phyloP scores from a whole-genome alignment of 306 rosid genomes.

The Quercus mongolica region DNA sequence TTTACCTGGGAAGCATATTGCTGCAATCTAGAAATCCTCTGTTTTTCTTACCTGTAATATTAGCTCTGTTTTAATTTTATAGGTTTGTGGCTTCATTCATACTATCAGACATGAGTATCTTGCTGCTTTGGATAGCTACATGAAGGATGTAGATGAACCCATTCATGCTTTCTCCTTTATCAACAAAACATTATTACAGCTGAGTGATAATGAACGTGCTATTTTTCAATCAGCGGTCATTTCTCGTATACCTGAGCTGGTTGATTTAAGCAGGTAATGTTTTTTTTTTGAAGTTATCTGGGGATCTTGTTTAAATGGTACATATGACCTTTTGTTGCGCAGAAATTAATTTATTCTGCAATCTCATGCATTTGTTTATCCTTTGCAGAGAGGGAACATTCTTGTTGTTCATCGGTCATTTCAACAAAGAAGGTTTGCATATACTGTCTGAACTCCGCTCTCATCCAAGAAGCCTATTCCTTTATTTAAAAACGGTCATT shows the following conservation, averaged over 20 bases:
- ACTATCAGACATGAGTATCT: slow-evolving; percentile 59
- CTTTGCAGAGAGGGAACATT: slow-evolving; percentile 68
- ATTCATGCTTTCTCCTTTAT: slow-evolving; percentile 87
- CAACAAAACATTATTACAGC: slow-evolving; percentile 53
- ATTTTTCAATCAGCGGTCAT: slow-evolving; percentile 64
- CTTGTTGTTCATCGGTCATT: slow-evolving; percentile 68
- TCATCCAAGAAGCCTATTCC: slow-evolving; percentile 82
- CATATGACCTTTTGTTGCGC: not conserved
- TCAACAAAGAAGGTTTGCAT: slow-evolving; percentile 59
- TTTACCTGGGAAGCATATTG: slow-evolving; percentile 22
- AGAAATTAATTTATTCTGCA: not conserved
- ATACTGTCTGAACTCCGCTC: slow-evolving; percentile 63
- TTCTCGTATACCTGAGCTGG: slow-evolving; percentile 69
- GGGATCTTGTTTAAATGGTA: not conserved
- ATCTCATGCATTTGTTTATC: slow-evolving; percentile 21
- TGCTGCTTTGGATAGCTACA: slow-evolving; percentile 86
- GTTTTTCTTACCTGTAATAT: slow-evolving; percentile 21
- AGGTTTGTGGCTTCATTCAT: slow-evolving; percentile 96
- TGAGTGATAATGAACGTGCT: slow-evolving; percentile 39
- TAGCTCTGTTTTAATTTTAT: slow-evolving; percentile 12
- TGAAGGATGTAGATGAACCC: slow-evolving; percentile 84
- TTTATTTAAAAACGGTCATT: slow-evolving; percentile 79
- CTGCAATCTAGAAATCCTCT: slow-evolving; percentile 12
- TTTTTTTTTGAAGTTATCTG: not conserved
- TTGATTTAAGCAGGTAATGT: slow-evolving; percentile 70